phyloP scores from a whole-genome alignment of 169 alveolate genomes.

The Cryptosporidium parvum region DNA sequence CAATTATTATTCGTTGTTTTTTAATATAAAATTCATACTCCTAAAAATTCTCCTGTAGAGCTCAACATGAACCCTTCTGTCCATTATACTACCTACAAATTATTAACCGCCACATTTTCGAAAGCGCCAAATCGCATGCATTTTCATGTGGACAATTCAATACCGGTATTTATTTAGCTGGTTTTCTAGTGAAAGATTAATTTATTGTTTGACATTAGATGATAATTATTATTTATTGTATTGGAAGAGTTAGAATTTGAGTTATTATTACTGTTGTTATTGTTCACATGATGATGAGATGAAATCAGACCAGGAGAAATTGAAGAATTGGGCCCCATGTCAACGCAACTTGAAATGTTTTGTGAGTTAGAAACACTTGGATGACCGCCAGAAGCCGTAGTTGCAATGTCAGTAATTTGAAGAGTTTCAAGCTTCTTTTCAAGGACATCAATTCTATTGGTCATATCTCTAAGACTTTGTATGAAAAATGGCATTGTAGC shows the following conservation, averaged over 20 bases:
- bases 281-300: not conserved
- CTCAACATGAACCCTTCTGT: too few species aligned
- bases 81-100: too few species aligned
- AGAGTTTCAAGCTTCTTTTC: slow-evolving; percentile 85
- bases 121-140: slow-evolving; percentile 12
- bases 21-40: slow-evolving; percentile 6
- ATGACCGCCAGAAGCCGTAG: slow-evolving; percentile 56
- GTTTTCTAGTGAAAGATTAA: not conserved
- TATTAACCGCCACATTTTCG: too few species aligned
- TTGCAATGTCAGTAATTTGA: slow-evolving; percentile 73
- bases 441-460: slow-evolving; percentile 83
- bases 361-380: slow-evolving; percentile 44
- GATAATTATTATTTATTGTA: not conserved
- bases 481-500: slow-evolving; percentile 96
- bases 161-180: not conserved
- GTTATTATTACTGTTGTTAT: not conserved
- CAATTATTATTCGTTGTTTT: not conserved
- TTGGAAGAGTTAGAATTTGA: not conserved
- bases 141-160: not conserved
- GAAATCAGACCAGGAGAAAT: not conserved
- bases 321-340: not conserved
- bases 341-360: slow-evolving; percentile 33
- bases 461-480: slow-evolving; percentile 88
- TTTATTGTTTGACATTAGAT: not conserved
- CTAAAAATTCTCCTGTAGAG: not conserved